Base-by-base conservation (phyloP, 2,329 filamentous ascomycete genomes). In the Aureobasidium pullulans region DNA sequence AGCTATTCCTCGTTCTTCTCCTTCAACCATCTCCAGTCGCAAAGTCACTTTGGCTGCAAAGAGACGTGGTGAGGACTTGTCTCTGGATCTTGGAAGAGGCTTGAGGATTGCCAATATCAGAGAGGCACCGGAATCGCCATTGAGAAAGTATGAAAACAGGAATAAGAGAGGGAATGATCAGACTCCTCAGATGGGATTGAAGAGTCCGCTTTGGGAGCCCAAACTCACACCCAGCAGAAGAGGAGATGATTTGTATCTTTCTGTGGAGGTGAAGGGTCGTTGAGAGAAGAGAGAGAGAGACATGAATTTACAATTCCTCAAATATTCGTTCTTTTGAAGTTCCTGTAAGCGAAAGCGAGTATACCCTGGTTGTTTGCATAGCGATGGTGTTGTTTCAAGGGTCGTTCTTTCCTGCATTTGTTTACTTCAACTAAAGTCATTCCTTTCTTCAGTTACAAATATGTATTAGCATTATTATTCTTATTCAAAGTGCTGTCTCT, bases 191-290 rank as follows among this genome's bases (percentile, higher is more conserved):
- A 60, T 53, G 47, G 37, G 31, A 10, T 16, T 70, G 49, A 65
- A 65, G 57, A 70, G 68, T 62, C 83, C 84, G 0, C 78, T 78
- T 1, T 86, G 84, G 84, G 76, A 84, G 64, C 85, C 85, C 3
- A 81, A 79, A 64, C 67, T 89, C 65, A 89, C 86, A 47, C 87
- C 87, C 2, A 85, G 83, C 60, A 75, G 84, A 62, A 78, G 83
- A 50, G 86, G 87, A 0, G 82, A 86, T 29, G 85, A 89, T 68
- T 67, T 89, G 61, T 86, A 81, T 42, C 67, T 79, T 44, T 69
- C 69, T 36, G 76, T 79, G 7, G 29, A 59, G 16, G 15, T 48
- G 9, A 67, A 66, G 19, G 58, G 69, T 39, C 67, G 63, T 39
- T 61, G 66, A 67, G 34, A 54, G 39, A 42, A 16, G 13, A 40